Percentiles rank a stretch among this genome's conserved stretches.
Evolutionary conservation across 2,329 filamentous ascomycete genomes (phyloP).

Genomic region (Calonectria crousiana): DNA sequence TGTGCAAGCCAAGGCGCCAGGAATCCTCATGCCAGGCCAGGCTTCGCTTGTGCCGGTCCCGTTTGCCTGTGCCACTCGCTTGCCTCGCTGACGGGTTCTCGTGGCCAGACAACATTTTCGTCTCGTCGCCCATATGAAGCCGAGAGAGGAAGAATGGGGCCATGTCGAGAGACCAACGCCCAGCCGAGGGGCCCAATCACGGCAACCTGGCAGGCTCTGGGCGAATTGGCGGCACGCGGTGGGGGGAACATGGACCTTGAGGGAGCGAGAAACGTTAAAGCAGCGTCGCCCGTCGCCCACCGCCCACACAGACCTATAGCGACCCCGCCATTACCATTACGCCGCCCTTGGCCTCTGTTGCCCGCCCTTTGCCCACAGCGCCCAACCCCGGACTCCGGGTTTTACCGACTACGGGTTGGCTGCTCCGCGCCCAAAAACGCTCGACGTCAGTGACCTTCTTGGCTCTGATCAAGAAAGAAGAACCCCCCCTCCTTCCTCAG

Average conservation of each 20-base stretch:
- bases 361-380: not conserved
- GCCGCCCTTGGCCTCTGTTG: slow-evolving; percentile 1
- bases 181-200: slow-evolving; percentile 19
- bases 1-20: slow-evolving; percentile 5
- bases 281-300: slow-evolving; percentile 18
- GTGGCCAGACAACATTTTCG: slow-evolving; percentile 1
- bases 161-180: not conserved
- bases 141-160: slow-evolving; percentile 12
- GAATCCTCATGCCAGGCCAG: not conserved
- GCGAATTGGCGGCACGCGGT: slow-evolving; percentile 1
- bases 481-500: not conserved
- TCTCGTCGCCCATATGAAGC: not conserved
- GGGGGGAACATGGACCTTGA: not conserved
- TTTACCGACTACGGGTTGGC: slow-evolving; percentile 37
- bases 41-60: not conserved
- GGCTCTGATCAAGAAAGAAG: not conserved
- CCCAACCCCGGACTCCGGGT: slow-evolving; percentile 37
- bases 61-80: slow-evolving; percentile 19
- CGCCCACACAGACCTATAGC: slow-evolving; percentile 44
- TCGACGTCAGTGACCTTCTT: slow-evolving; percentile 35
- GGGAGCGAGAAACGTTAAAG: slow-evolving; percentile 23
- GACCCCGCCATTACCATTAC: slow-evolving; percentile 50
- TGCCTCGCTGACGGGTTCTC: slow-evolving; percentile 1
- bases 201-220: not conserved
- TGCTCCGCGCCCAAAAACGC: slow-evolving; percentile 28